A percentile compares a stretch with the other conserved stretches of the same genome.
These are phyloP conservation scores for Trichoderma guizhouense DNA, from an alignment of 2,329 filamentous ascomycete species.

Conservation along the genomic window DNA sequence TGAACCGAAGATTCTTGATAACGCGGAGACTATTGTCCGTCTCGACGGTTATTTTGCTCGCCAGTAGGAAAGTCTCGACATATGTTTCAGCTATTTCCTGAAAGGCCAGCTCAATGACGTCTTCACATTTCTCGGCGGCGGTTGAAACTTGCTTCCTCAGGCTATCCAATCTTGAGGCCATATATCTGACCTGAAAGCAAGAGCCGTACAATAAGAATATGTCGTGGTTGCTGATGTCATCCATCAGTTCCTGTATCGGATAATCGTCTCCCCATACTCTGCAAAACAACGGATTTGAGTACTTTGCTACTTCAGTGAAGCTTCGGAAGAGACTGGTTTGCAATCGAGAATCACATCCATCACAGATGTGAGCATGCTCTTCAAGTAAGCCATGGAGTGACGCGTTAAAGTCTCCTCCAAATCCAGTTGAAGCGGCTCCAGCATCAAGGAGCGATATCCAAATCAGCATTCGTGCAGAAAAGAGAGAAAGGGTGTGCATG, in stretches of 20 bases:
- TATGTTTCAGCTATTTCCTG: not conserved
- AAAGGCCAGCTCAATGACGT: not conserved
- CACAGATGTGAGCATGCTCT: not conserved
- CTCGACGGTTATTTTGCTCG: not conserved
- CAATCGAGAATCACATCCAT: not conserved
- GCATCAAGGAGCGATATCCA: not conserved
- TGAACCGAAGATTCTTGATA: not conserved
- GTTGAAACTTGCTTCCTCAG: not conserved
- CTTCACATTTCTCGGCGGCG: not conserved
- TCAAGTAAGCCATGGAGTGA: not conserved
- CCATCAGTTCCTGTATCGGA: not conserved
- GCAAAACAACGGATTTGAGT: not conserved
- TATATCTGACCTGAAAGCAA: not conserved
- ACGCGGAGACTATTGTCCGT: not conserved
- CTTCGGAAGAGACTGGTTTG: not conserved
- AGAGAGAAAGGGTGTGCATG: not conserved
- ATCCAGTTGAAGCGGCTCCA: not conserved
- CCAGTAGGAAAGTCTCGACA: not conserved
- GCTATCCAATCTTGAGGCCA: not conserved
- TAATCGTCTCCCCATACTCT: not conserved
- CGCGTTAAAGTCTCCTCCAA: not conserved
- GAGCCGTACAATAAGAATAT: not conserved
- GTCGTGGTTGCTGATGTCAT: not conserved
- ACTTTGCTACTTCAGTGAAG: not conserved
- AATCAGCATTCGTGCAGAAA: not conserved